Base-by-base conservation (phyloP, 768 basidiomycete species). In the Brasilioporus rufonigricans region DNA sequence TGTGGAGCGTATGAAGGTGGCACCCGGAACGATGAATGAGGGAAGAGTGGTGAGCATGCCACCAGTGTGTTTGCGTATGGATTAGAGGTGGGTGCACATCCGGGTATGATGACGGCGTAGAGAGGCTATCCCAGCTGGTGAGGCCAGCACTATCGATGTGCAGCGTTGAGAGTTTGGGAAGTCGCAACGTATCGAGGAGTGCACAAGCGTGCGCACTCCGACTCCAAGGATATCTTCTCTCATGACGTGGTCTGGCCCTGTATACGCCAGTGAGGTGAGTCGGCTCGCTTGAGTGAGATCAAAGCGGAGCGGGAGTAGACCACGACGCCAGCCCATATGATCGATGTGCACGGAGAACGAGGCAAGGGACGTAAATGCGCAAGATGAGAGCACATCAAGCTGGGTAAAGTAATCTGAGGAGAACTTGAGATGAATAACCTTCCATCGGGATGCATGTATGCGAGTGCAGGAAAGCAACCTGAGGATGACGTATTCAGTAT, bases 271-370 rank as follows among this genome's bases (percentile, higher is more conserved):
- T 13, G 61, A 62, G 5, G 47, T 58, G 33, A 68, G 67, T 19
- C 12, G 60, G 13, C 3, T 45, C 1, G 66, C 64, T 16, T 46
- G 56, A 0, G 50, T 18, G 26, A 68, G 62, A 44, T 68, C 64
- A 23, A 68, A 56, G 19, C 14, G 23, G 21, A 66, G 47, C 21
- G 62, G 62, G 32, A 59, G 52, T 14, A 58, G 54, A 24, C 62
- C 56, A 26, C 58, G 52, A 19, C 64, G 62, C 66, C 66, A 66
- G 21, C 64, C 64, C 64, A 67, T 66, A 46, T 68, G 66, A 27
- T 67, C 66, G 24, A 59, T 53, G 26, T 66, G 67, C 4, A 62
- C 48, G 16, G 66, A 57, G 36, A 68, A 60, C 24, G 64, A 60
- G 6, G 56, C 32, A 21, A 68, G 62, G 4, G 66, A 59, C 0